These are phyloP conservation scores for Russula lepida DNA, from an alignment of 768 basidiomycete genomes.

Conservation along the genomic window DNA sequence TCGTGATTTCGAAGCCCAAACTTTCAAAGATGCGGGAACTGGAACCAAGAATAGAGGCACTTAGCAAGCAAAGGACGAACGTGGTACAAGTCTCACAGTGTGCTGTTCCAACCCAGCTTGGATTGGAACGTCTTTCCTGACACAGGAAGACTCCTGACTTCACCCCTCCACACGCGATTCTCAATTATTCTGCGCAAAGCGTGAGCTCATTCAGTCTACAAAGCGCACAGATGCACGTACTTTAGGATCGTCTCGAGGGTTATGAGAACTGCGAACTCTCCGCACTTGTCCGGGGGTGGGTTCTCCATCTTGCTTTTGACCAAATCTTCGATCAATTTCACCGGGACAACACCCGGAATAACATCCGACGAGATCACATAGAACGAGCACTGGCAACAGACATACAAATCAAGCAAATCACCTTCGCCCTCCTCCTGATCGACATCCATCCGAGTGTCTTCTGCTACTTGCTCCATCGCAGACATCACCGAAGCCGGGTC, in stretches of 20 bases:
- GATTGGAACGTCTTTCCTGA: constrained; percentile 45
- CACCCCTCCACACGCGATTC: constrained; percentile 67
- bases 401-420: constrained; percentile 63
- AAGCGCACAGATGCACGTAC: constrained; percentile 35
- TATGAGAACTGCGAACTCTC: constrained; percentile 45
- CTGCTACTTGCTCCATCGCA: constrained; percentile 16
- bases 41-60: not conserved
- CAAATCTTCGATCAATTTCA: constrained; percentile 54
- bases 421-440: constrained; percentile 34
- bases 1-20: constrained; percentile 32
- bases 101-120: constrained; percentile 59
- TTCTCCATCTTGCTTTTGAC: constrained; percentile 50
- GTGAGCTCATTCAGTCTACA: not conserved
- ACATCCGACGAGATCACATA: constrained; percentile 62
- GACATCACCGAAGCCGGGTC: constrained; percentile 1
- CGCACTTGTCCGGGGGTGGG: constrained; percentile 47
- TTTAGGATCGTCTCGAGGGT: constrained; percentile 59
- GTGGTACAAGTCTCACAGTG: constrained; percentile 38
- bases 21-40: constrained; percentile 37
- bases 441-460: constrained; percentile 29
- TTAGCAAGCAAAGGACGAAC: not conserved
- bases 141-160: constrained; percentile 49
- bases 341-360: constrained; percentile 66
- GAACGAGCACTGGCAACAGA: constrained; percentile 79
- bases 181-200: constrained; percentile 51